Conservation (phyloP, 2,329 filamentous ascomycete genomes). For the Chlorencoelia australis region DNA sequence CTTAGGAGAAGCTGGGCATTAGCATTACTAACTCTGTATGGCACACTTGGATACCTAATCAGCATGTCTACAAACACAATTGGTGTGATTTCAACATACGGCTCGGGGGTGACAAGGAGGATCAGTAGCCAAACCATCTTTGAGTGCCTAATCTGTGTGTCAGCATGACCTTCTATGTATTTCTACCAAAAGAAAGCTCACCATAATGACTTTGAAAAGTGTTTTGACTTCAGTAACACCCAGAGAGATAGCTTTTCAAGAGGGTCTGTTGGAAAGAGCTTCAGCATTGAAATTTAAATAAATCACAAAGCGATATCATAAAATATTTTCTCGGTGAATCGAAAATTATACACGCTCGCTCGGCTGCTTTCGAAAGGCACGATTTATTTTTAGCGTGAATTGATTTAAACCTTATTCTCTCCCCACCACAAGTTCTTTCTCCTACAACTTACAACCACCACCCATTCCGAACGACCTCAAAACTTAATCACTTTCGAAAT, state of each 20-base stretch:
- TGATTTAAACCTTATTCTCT: no score
- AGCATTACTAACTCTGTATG: slow-evolving; percentile 72
- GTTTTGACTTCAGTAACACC: background rate
- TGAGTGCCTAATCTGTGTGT: slow-evolving; percentile 34
- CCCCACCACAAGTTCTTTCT: no score
- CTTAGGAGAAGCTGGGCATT: background rate
- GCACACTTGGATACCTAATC: slow-evolving; percentile 76
- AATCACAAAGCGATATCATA: no score
- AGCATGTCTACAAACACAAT: no score
- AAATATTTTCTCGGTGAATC: no score
- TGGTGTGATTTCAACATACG: slow-evolving; percentile 49
- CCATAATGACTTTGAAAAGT: slow-evolving; percentile 3
- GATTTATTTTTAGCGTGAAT: no score
- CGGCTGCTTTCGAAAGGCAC: no score
- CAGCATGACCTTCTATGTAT: slow-evolving; percentile 8
- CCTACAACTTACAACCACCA: no score
- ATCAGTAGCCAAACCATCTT: slow-evolving; percentile 62
- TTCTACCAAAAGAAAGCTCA: background rate
- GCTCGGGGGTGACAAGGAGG: slow-evolving; percentile 81
- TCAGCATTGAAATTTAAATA: no score
- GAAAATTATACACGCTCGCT: no score
- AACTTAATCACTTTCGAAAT: no score
- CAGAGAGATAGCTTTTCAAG: background rate
- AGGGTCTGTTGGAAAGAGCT: background rate
- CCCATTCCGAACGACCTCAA: no score